These are phyloP conservation scores for Petunia secreta DNA, from an alignment of 257 asterid species.

Conservation along the genomic window DNA sequence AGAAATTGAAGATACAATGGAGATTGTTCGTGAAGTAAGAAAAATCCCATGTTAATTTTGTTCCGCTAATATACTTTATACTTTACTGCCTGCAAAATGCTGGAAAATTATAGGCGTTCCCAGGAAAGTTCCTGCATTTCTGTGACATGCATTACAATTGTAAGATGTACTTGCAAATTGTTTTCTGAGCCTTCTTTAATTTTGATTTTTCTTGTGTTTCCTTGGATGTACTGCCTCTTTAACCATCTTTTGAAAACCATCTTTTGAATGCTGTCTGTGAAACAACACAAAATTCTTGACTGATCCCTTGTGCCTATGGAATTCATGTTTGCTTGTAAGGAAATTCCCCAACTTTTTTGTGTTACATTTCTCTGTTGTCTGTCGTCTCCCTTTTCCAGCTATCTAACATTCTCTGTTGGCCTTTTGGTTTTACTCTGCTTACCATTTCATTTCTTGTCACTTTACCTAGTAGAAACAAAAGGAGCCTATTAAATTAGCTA, in stretches of 20 bases:
- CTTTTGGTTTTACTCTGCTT: neutral
- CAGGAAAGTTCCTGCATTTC: neutral
- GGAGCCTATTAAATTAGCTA: neutral
- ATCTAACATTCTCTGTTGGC: neutral
- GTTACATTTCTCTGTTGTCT: neutral
- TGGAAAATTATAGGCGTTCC: neutral
- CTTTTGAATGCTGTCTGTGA: neutral
- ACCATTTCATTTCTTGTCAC: neutral
- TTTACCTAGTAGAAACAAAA: neutral
- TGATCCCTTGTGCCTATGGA: neutral
- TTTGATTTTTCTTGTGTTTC: neutral
- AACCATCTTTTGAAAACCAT: neutral
- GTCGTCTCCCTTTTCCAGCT: neutral
- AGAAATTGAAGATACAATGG: conserved; percentile 98
- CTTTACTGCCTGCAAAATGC: neutral
- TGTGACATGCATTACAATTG: neutral
- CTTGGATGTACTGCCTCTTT: neutral
- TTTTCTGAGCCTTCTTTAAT: neutral
- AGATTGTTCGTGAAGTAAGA: conserved; percentile 96
- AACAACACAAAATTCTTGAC: neutral
- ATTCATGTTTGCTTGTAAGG: neutral
- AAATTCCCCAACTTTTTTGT: neutral
- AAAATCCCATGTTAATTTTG: neutral
- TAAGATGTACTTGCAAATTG: neutral
- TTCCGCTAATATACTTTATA: neutral